Evolutionary conservation across 495 filamentous ascomycete genomes (phyloP).

Genomic region (Penicillium cinerascens): DNA sequence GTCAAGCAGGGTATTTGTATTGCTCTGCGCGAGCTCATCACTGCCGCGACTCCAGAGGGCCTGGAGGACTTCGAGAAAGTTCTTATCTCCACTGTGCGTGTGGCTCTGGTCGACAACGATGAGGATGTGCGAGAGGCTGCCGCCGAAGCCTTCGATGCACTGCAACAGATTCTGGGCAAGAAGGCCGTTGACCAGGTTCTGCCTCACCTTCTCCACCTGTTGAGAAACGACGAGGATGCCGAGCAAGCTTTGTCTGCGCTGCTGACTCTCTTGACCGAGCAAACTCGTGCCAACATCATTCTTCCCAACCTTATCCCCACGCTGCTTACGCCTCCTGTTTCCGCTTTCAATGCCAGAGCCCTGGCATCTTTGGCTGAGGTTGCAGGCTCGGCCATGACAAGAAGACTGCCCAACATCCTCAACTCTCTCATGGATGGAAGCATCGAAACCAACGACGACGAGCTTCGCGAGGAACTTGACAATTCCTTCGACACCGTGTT

Average conservation of each 20-base stretch:
- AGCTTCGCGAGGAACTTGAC: slow-evolving; percentile 69
- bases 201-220: slow-evolving; percentile 81
- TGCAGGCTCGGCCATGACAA: slow-evolving; percentile 81
- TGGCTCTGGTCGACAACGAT: slow-evolving; percentile 85
- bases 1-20: slow-evolving; percentile 97
- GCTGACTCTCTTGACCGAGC: slow-evolving; percentile 87
- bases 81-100: slow-evolving; percentile 88
- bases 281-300: slow-evolving; percentile 92
- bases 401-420: slow-evolving; percentile 81
- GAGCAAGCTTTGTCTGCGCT: slow-evolving; percentile 90
- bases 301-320: slow-evolving; percentile 94
- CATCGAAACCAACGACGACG: slow-evolving; percentile 70
- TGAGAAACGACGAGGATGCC: slow-evolving; percentile 80
- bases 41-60: slow-evolving; percentile 83
- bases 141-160: slow-evolving; percentile 91
- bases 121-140: slow-evolving; percentile 91
- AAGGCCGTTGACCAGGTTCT: slow-evolving; percentile 90
- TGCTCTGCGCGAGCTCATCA: slow-evolving; percentile 87
- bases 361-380: slow-evolving; percentile 90
- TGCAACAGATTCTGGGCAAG: slow-evolving; percentile 93
- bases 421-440: slow-evolving; percentile 93
- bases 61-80: slow-evolving; percentile 94
- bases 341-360: slow-evolving; percentile 89
- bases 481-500: slow-evolving; percentile 81
- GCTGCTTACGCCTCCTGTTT: slow-evolving; percentile 83